These are phyloP conservation scores for Camellia sinensis DNA, from an alignment of 148 eudicot genomes.

Conservation along the genomic window DNA sequence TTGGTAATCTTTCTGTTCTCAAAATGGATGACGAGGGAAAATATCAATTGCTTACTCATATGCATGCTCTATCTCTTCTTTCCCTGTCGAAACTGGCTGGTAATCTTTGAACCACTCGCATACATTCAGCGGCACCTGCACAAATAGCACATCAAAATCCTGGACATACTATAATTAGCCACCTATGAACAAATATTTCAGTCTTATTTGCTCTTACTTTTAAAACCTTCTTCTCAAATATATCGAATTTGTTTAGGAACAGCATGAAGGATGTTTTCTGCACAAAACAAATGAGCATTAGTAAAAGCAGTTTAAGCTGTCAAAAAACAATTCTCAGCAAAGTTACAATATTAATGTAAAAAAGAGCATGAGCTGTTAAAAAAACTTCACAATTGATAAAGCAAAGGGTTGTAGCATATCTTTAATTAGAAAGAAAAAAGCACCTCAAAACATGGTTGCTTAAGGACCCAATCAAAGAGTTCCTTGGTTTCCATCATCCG, in stretches of 20 bases:
- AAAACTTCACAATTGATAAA: neutral
- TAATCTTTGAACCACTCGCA: slow-evolving; percentile 98
- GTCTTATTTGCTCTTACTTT: slow-evolving; percentile 48
- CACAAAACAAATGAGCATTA: slow-evolving; percentile 31
- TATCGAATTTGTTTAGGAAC: slow-evolving; percentile 92
- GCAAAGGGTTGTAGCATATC: neutral
- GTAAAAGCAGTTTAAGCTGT: slow-evolving; percentile 4
- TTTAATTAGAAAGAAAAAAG: neutral
- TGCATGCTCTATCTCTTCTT: slow-evolving; percentile 93
- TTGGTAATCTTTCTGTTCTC: neutral
- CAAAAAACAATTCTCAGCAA: neutral
- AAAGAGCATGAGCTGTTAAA: neutral
- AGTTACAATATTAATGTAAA: neutral
- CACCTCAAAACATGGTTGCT: slow-evolving; percentile 97
- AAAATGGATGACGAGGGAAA: neutral
- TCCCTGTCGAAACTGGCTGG: slow-evolving; percentile 79
- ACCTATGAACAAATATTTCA: neutral
- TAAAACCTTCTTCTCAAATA: slow-evolving; percentile 89
- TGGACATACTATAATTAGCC: neutral
- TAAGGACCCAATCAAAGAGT: slow-evolving; percentile 95
- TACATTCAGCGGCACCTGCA: slow-evolving; percentile 73
- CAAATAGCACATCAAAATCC: slow-evolving; percentile 10
- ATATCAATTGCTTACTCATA: slow-evolving; percentile 69
- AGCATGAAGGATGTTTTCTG: slow-evolving; percentile 98
- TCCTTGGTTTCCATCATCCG: slow-evolving; percentile 92